phyloP scores from a whole-genome alignment of 2,329 filamentous ascomycete genomes.

The Calonectria multiphialidica region DNA sequence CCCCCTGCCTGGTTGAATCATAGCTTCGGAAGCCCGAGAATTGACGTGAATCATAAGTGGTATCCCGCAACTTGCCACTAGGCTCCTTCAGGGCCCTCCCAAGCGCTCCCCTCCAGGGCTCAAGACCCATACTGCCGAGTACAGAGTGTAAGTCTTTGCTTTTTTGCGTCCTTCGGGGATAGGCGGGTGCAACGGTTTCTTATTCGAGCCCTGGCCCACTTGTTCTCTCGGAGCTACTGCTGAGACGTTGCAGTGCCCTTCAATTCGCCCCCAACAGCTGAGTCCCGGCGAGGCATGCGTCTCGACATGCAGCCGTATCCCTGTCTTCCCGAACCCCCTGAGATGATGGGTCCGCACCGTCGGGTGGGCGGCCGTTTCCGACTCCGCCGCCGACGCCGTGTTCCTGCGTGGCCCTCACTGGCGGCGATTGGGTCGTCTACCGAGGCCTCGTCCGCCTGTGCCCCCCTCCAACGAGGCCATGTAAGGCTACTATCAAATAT shows the following conservation, averaged over 20 bases:
- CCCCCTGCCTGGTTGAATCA: not conserved
- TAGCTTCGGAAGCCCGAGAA: not conserved
- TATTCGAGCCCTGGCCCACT: slow-evolving; percentile 7
- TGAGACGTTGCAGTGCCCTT: not conserved
- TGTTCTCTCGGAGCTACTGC: not conserved
- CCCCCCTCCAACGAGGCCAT: not conserved
- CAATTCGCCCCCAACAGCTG: not conserved
- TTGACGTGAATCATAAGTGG: not conserved
- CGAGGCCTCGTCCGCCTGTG: not conserved
- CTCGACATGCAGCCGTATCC: not conserved
- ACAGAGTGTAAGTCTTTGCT: slow-evolving; percentile 13
- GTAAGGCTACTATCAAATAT: not conserved
- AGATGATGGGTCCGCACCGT: not conserved
- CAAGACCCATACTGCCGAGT: not conserved
- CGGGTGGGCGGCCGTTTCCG: slow-evolving; percentile 3
- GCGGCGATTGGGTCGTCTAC: not conserved
- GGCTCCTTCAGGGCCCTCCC: not conserved
- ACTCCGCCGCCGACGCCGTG: not conserved
- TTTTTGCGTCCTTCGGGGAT: not conserved
- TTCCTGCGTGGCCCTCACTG: not conserved
- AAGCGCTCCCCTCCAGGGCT: not conserved
- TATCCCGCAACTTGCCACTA: not conserved
- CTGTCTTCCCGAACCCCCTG: not conserved
- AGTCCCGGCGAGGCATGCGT: not conserved
- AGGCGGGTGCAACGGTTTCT: slow-evolving; percentile 5